Conservation (phyloP, 176 grass and related monocot genomes). For the Oryza brachyantha region DNA sequence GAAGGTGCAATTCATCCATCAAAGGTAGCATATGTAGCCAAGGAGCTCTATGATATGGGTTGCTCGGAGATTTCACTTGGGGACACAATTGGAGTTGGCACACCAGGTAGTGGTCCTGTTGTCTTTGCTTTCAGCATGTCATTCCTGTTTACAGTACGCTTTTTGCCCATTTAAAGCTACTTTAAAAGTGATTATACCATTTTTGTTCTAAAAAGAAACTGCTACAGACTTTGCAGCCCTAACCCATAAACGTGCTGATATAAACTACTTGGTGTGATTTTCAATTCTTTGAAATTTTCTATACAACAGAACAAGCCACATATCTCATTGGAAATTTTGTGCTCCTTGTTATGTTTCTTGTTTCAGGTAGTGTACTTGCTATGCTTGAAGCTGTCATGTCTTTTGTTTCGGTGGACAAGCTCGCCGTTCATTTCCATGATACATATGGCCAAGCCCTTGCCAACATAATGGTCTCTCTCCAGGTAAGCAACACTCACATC, state of each 20-base stretch:
- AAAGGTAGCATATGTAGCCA: constrained; percentile 72
- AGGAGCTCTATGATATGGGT: constrained; percentile 70
- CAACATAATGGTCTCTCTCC: constrained; percentile 79
- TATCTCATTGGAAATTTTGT: background rate
- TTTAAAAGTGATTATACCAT: background rate
- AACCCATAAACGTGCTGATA: too few species aligned
- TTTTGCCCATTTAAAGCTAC: background rate
- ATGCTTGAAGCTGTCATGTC: constrained; percentile 77
- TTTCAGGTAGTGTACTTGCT: constrained; percentile 62
- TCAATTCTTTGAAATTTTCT: too few species aligned
- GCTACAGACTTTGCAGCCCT: background rate
- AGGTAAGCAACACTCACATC: constrained; percentile 47
- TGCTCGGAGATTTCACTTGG: constrained; percentile 84
- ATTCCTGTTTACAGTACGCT: background rate
- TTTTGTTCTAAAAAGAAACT: background rate
- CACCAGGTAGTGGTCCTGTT: constrained; percentile 48
- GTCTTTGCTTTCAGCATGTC: background rate
- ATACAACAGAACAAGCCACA: background rate
- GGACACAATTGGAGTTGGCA: constrained; percentile 85
- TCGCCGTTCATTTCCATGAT: constrained; percentile 88
- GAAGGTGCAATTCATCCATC: constrained; percentile 61
- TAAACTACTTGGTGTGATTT: too few species aligned
- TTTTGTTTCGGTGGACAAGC: constrained; percentile 66
- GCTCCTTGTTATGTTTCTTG: background rate
- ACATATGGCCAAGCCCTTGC: constrained; percentile 85